Conservation (phyloP, 371 early-diverging fungal species). For the Rhizopus arrhizus region DNA sequence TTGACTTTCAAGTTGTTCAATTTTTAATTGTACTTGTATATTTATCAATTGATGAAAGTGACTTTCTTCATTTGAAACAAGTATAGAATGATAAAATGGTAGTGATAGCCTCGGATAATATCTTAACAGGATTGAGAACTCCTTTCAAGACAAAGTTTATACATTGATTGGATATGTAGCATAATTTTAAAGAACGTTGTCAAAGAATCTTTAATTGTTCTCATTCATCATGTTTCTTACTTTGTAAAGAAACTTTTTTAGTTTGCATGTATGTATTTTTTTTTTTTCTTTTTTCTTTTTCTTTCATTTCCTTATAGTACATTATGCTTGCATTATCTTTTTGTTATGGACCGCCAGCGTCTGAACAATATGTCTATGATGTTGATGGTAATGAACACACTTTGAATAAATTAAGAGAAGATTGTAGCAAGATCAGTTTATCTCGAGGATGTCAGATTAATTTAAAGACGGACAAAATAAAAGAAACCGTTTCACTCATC, state of each 20-base stretch:
- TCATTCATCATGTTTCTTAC: slow-evolving; percentile 34
- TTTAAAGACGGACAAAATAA: slow-evolving; percentile 17
- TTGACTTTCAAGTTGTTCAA: no score
- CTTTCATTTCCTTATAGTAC: slow-evolving; percentile 7
- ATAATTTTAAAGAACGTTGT: slow-evolving; percentile 29
- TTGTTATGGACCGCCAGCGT: slow-evolving; percentile 31
- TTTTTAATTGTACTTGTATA: no score
- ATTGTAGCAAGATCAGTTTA: slow-evolving; percentile 27
- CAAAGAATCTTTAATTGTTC: slow-evolving; percentile 2
- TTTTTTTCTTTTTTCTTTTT: slow-evolving; percentile 8
- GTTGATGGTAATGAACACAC: slow-evolving; percentile 14
- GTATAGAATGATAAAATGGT: no score
- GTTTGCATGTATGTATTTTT: slow-evolving; percentile 23
- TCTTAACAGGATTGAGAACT: no score
- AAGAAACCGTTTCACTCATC: background rate
- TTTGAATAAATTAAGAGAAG: slow-evolving; percentile 15
- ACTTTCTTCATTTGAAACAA: no score
- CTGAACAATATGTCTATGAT: slow-evolving; percentile 24
- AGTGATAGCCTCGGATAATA: no score
- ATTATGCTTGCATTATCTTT: slow-evolving; percentile 30
- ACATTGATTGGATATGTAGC: slow-evolving; percentile 21
- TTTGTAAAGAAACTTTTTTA: slow-evolving; percentile 12
- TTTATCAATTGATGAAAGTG: no score
- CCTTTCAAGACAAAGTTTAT: background rate
- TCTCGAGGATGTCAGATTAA: slow-evolving; percentile 26